Evolutionary conservation across 129 eudicot genomes (phyloP).

Genomic region (Saposhnikovia divaricata): DNA sequence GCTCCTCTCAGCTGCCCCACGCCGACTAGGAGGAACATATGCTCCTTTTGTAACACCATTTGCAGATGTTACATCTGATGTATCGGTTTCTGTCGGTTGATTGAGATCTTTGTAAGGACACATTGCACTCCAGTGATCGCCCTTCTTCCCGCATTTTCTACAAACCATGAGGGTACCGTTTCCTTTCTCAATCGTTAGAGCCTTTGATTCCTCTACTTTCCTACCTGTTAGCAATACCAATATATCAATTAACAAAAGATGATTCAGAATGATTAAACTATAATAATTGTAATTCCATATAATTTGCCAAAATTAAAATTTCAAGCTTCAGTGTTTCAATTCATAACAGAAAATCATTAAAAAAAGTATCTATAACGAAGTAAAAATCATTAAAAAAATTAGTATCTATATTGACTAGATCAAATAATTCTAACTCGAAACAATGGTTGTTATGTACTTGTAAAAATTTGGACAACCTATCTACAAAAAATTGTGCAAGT

Average conservation of each 20-base stretch:
- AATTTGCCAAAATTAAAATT: too few relatives aligned
- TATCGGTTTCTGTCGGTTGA: slow-evolving; percentile 31
- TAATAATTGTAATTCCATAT: too few relatives aligned
- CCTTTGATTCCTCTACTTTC: slow-evolving; percentile 58
- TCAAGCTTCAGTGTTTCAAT: too few relatives aligned
- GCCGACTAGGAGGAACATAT: slow-evolving; percentile 72
- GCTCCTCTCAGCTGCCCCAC: slow-evolving; percentile 44
- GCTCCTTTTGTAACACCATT: slow-evolving; percentile 39
- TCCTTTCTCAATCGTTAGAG: slow-evolving; percentile 25
- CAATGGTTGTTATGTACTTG: too few relatives aligned
- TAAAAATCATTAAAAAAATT: too few relatives aligned
- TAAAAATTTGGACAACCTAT: too few relatives aligned
- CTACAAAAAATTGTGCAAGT: too few relatives aligned
- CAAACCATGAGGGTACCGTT: slow-evolving; percentile 78
- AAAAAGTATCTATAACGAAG: too few relatives aligned
- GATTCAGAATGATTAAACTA: background rate
- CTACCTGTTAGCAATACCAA: slow-evolving; percentile 42
- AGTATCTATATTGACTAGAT: too few relatives aligned
- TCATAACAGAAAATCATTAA: accelerated
- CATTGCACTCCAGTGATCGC: slow-evolving; percentile 86
- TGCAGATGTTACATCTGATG: slow-evolving; percentile 20
- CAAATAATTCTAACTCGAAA: too few relatives aligned
- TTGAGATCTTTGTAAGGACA: slow-evolving; percentile 86
- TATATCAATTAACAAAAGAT: background rate
- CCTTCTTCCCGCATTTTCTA: slow-evolving; percentile 74